These are phyloP conservation scores for Zoysia japonica DNA, from an alignment of 176 grass and related monocot genomes.

Conservation along the genomic window DNA sequence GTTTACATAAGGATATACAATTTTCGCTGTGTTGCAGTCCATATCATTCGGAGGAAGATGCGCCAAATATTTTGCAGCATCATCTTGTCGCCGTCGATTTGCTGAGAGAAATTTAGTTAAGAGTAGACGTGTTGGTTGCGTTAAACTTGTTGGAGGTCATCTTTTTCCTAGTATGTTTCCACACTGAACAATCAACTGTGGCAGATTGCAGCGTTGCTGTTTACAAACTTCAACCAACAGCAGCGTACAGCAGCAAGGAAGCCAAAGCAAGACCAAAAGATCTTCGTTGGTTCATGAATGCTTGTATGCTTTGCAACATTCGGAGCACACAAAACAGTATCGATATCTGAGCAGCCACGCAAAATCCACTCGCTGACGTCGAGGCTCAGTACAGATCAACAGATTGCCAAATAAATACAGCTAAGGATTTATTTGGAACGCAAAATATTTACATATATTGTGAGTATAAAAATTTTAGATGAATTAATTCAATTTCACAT, in stretches of 20 bases:
- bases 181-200: background rate
- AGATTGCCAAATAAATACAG: no score
- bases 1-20: background rate
- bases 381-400: no score
- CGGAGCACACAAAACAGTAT: background rate
- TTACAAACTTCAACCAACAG: background rate
- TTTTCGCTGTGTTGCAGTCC: background rate
- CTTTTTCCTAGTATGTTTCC: background rate
- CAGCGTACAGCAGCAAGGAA: background rate
- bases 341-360: background rate
- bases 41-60: no score
- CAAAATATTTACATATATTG: no score
- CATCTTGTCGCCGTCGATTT: background rate
- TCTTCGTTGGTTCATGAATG: slow-evolving; percentile 28
- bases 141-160: background rate
- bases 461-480: no score
- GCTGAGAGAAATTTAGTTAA: no score
- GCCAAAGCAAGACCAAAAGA: background rate
- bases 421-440: no score
- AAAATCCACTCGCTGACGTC: background rate
- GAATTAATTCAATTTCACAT: no score
- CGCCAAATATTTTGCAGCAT: no score
- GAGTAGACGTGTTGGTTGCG: background rate
- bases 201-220: background rate
- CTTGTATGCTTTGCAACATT: slow-evolving; percentile 24